Base-by-base conservation (phyloP, 1,284 basidiomycete genomes). In the Thelephora terrestris region DNA sequence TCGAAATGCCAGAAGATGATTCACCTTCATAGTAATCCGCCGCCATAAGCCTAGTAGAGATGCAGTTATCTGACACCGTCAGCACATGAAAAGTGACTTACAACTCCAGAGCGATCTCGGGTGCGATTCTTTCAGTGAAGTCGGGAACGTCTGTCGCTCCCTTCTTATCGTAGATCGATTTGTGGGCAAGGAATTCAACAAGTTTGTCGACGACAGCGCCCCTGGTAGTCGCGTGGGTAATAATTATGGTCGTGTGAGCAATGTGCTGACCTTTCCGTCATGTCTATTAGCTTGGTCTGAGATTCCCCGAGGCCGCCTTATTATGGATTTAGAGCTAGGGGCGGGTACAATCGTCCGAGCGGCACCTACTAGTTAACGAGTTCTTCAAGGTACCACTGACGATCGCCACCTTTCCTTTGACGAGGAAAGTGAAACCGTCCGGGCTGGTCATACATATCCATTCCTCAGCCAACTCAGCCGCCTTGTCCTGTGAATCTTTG, bases 81-180 rank as follows among this genome's bases (percentile, higher is more conserved):
- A 37, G 27, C 39, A 51, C 43, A 47, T 20, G 39, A 52, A 32
- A 20, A 35, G 29, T 40, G 12, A 73, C 86, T 61, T 55, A 92
- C 90, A 92, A 62, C 60, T 92, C 90, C 4, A 92, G 64, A 1
- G 85, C 83, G 24, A 92, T 76, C 63, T 91, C 89, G 2, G 86
- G 85, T 1, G 78, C 77, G 50, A 92, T 76, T 17, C 87, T 73
- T 52, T 90, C 85, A 59, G 76, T 69, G 54, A 90, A 84, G 52
- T 91, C 87, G 17, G 88, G 86, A 18, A 90, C 69, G 40, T 88
- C 84, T 45, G 53, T 84, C 2, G 72, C 64, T 0, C 70, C 73
- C 0, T 66, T 68, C 14, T 71, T 69, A 49, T 79, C 74, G 60
- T 88, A 87, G 50, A 81, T 69, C 0, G 78, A 70, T 65, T 85